A percentile compares a stretch with the other conserved stretches of the same genome.
These are phyloP conservation scores for Penicillium arizonense DNA, from an alignment of 495 filamentous ascomycete species.

Conservation along the genomic window DNA sequence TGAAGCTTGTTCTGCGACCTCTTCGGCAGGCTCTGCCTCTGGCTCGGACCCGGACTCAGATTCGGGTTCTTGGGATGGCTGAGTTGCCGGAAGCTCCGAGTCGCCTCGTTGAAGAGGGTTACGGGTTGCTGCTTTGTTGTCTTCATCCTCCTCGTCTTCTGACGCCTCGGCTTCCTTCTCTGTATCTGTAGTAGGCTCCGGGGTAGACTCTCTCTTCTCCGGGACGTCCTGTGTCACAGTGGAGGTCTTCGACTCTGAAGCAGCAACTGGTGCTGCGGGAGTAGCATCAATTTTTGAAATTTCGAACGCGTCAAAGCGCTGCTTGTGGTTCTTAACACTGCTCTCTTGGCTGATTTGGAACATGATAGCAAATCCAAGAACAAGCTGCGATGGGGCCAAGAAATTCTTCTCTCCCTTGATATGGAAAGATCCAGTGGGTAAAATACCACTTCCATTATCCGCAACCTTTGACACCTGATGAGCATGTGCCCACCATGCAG, in stretches of 20 bases:
- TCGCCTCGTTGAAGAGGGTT: constrained; percentile 33
- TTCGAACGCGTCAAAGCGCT: constrained; percentile 50
- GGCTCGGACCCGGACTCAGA: constrained; percentile 27
- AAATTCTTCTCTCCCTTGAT: constrained; percentile 85
- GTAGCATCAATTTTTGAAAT: constrained; percentile 21
- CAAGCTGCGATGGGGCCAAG: constrained; percentile 81
- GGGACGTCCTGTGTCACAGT: neutral
- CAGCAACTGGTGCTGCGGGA: constrained; percentile 5
- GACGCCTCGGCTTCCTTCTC: constrained; percentile 17
- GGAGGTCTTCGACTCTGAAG: neutral
- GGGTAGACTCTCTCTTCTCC: neutral
- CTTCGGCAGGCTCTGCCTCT: constrained; percentile 14
- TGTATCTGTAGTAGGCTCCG: constrained; percentile 1
- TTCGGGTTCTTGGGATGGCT: constrained; percentile 27
- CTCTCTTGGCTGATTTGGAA: constrained; percentile 90
- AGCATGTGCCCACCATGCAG: constrained; percentile 88
- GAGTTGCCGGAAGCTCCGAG: constrained; percentile 26
- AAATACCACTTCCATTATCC: constrained; percentile 67
- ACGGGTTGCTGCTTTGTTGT: constrained; percentile 15
- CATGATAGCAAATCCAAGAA: constrained; percentile 83
- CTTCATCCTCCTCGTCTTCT: constrained; percentile 32
- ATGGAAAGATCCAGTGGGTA: constrained; percentile 73
- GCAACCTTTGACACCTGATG: constrained; percentile 86
- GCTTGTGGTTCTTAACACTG: constrained; percentile 76
- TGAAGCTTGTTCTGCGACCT: constrained; percentile 11